Evolutionary conservation across 2,329 filamentous ascomycete genomes (phyloP).

Genomic region (Trichoderma brevicompactum): DNA sequence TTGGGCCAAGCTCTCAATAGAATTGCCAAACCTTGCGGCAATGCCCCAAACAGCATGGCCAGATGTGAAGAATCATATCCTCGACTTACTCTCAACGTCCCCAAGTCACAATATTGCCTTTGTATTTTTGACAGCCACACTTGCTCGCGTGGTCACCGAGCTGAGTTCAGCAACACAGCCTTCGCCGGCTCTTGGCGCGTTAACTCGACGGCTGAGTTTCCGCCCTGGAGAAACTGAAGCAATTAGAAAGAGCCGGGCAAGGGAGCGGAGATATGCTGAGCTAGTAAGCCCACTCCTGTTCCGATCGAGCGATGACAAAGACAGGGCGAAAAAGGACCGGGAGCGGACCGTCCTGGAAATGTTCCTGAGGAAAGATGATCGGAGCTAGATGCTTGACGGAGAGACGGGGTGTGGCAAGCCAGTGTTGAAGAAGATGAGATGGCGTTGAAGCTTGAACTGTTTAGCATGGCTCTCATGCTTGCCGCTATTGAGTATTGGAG

Average conservation of each 20-base stretch:
- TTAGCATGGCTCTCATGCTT: background rate
- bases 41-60: conserved; percentile 38
- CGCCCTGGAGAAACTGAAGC: conserved; percentile 43
- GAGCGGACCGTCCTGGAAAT: conserved; percentile 70
- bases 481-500: background rate
- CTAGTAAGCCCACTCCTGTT: conserved; percentile 69
- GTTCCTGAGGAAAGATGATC: conserved; percentile 54
- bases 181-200: conserved; percentile 36
- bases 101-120: conserved; percentile 88
- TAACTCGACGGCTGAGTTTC: conserved; percentile 54
- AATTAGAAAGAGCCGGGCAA: conserved; percentile 54
- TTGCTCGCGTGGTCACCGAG: conserved; percentile 59
- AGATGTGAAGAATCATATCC: conserved; percentile 57
- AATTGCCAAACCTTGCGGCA: conserved; percentile 49
- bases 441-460: background rate
- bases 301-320: conserved; percentile 58
- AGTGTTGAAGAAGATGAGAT: conserved; percentile 16
- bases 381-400: conserved; percentile 36
- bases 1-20: conserved; percentile 71
- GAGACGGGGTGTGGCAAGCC: conserved; percentile 27
- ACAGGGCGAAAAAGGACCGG: conserved; percentile 62
- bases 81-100: conserved; percentile 73
- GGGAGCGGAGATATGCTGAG: conserved; percentile 66
- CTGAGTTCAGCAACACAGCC: conserved; percentile 48
- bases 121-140: conserved; percentile 80